Evolutionary conservation across 495 filamentous ascomycete genomes (phyloP), one percentile per base, ranked within the genome.

Genomic region (Aspergillus conjunctus): DNA sequence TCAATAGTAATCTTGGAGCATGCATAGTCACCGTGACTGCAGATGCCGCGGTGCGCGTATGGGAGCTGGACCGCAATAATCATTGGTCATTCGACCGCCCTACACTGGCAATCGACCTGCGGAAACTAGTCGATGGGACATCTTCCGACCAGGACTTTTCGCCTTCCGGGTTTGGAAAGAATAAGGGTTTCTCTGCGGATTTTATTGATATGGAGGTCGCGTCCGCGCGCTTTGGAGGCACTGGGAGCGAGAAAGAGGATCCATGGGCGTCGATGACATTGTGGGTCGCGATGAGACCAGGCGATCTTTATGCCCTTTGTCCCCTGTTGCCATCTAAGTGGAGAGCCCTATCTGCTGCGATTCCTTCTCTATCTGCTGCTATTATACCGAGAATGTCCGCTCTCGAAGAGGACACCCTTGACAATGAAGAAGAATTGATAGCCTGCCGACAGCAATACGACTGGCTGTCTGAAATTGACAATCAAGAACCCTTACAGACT

Each of bases 201-300:
- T 79, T 81, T 7, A 79, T 91, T 39, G 91, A 95, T 59, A 92
- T 96, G 89, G 88, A 93, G 62, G 89, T 93, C 12, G 91, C 89
- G 12, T 87, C 91, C 6, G 90, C 92, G 43, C 90, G 86, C 66
- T 96, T 97, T 73, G 89, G 88, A 0, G 86, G 86, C 18, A 85
- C 77, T 54, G 88, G 86, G 31, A 74, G 68, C 26, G 77, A 78
- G 37, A 79, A 74, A 31, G 90, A 92, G 53, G 85, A 90, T 65
- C 88, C 87, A 31, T 97, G 92, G 92, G 88, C 90, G 7, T 81
- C 90, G 14, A 96, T 94, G 91, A 95, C 92, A 3, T 76, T 97
- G 17, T 97, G 91, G 91, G 75, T 96, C 46, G 91, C 90, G 15
- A 97, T 96, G 91, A 81, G 79, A 34, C 88, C 89, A 26, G 92